Evolutionary conservation across 1,284 basidiomycete species (phyloP).

Genomic region (Psilocybe mexicana): DNA sequence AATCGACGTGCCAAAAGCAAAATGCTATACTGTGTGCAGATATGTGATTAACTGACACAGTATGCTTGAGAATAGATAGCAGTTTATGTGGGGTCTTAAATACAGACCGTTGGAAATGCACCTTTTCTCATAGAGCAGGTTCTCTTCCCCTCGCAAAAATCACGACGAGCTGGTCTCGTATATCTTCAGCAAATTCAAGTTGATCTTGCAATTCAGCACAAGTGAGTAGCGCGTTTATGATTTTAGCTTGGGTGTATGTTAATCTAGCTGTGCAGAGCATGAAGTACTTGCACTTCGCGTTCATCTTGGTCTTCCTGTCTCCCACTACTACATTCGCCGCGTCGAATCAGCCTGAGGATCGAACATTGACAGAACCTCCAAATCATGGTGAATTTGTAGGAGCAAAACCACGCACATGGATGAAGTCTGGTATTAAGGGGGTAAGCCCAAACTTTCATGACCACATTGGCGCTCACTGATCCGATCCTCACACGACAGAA

Average conservation of each 20-base stretch:
- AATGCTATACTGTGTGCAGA: not conserved
- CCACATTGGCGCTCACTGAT: not conserved
- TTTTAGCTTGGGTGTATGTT: not conserved
- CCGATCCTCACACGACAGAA: not conserved
- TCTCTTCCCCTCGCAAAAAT: slow-evolving; percentile 14
- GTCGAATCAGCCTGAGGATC: not conserved
- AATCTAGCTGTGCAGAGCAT: not conserved
- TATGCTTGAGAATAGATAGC: not conserved
- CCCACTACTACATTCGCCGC: not conserved
- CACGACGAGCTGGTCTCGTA: slow-evolving; percentile 20
- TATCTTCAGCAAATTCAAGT: not conserved
- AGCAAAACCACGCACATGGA: slow-evolving; percentile 11
- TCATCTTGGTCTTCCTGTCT: not conserved
- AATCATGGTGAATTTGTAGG: slow-evolving; percentile 19
- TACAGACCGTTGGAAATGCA: not conserved
- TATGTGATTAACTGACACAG: not conserved
- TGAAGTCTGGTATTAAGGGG: not conserved
- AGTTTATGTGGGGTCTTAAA: slow-evolving; percentile 10
- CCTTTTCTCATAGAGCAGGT: slow-evolving; percentile 20
- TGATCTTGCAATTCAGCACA: not conserved
- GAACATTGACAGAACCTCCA: not conserved
- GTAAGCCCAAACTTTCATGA: not conserved
- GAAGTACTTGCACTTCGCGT: not conserved
- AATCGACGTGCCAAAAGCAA: no score
- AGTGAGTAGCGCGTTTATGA: not conserved